Conservation (phyloP, 2,329 filamentous ascomycete genomes). For the Immersiporthe knoxdaviesiana region DNA sequence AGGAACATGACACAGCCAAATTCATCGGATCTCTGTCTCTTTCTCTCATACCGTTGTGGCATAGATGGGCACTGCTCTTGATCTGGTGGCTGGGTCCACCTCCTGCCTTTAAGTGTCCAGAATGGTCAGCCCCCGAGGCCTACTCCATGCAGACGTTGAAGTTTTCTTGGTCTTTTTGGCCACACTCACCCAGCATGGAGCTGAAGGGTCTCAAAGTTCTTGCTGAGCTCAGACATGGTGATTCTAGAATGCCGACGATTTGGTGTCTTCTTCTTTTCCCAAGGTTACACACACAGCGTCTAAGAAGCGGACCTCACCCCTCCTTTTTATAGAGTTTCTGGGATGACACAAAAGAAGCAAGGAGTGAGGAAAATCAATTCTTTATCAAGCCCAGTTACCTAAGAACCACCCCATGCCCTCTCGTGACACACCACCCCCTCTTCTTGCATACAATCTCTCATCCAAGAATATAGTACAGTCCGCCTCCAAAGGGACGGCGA, state of each 20-base stretch:
- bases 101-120: constrained; percentile 61
- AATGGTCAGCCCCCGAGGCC: neutral
- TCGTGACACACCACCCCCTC: neutral
- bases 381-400: constrained; percentile 12
- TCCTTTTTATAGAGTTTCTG: neutral
- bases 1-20: neutral
- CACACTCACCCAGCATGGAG: constrained; percentile 77
- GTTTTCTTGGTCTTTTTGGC: no score
- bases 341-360: neutral
- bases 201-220: constrained; percentile 82
- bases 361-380: constrained; percentile 3
- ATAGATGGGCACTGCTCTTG: constrained; percentile 94
- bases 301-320: neutral
- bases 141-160: no score
- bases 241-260: constrained; percentile 4
- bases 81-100: constrained; percentile 79
- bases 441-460: neutral
- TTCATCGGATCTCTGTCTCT: constrained; percentile 35
- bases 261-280: no score
- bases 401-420: constrained; percentile 3
- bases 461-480: no score
- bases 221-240: constrained; percentile 53
- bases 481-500: constrained; percentile 5
- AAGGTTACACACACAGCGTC: neutral
- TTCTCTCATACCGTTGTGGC: constrained; percentile 74